Conservation (phyloP, 73 alveolate species). For the Symbiodinium pilosum region DNA sequence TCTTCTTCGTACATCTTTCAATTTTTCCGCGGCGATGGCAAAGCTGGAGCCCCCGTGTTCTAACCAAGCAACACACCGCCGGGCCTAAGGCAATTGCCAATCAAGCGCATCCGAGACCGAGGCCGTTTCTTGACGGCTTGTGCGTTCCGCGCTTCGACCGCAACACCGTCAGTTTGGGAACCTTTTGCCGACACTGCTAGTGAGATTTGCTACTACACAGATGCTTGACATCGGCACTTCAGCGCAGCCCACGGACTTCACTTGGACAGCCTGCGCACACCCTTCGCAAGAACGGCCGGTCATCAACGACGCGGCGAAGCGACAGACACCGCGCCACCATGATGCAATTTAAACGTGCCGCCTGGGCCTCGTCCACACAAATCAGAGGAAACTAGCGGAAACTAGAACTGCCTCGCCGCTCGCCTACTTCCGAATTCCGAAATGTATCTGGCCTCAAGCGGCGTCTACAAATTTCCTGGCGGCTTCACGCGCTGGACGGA, state of each 20-base stretch:
- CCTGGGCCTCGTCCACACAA: too few species aligned
- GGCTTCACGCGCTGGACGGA: neutral
- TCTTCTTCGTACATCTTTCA: too few species aligned
- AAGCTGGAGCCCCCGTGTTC: too few species aligned
- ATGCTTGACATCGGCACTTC: constrained; percentile 17
- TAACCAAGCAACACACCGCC: too few species aligned
- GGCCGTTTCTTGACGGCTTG: neutral
- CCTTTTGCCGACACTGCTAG: constrained; percentile 29
- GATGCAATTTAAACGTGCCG: neutral
- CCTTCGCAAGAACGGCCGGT: neutral
- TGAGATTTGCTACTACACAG: neutral
- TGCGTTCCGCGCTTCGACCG: constrained; percentile 36
- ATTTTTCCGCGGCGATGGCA: too few species aligned
- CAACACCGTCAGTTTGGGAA: constrained; percentile 13
- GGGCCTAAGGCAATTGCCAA: too few species aligned
- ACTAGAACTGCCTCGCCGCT: neutral
- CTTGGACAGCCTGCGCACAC: neutral
- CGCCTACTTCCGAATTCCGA: constrained; percentile 27
- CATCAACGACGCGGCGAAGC: neutral
- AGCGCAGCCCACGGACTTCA: neutral
- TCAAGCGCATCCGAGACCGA: too few species aligned
- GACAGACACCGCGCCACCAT: neutral
- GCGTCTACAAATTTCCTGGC: neutral
- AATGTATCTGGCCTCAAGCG: constrained; percentile 41
- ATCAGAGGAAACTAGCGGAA: neutral